Base-by-base conservation (phyloP, 768 basidiomycete species). In the Galerina sulciceps region DNA sequence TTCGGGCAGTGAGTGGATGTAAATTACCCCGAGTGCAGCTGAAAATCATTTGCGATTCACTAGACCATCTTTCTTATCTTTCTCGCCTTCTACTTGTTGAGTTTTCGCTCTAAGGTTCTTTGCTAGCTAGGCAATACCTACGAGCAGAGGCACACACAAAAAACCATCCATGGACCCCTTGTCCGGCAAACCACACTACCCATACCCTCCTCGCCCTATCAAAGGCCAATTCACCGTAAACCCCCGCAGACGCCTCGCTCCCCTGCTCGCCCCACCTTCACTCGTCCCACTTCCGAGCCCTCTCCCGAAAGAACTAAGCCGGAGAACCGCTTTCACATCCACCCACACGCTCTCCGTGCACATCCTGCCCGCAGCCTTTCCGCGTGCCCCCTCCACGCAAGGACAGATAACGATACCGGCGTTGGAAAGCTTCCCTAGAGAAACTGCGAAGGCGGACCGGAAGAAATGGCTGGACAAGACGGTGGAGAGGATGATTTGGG, bases 321-420 rank as follows among this genome's bases (percentile, higher is more conserved):
- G 66, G 4, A 63, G 51, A 60, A 53, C 46, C 17, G 55, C 52
- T 2, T 68, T 66, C 36, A 65, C 65, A 23, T 31, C 60, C 1
- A 69, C 67, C 6, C 67, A 69, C 49, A 62, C 65, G 13, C 60
- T 69, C 14, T 64, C 65, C 11, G 60, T 68, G 3, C 70, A 71
- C 36, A 42, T 68, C n/a, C 46, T 67, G 3, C 67, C 68, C 1
- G 66, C 70, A 3, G 70, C 70, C 1, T 68, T 63, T 35, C 68
- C 70, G 3, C 58, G 68, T 2, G 50, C 60, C 35, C 50, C 62
- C 4, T 58, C 68, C 1, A 35, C 70, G 11, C 57, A 46, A 9
- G 68, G 63, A 2, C 44, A 48, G 3, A 60, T 71, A 8, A 53
- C 50, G 11, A 53, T 69, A 15, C 68, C 70, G 4, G 17, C 62